A percentile compares a stretch with the other conserved stretches of the same genome.
These are phyloP conservation scores for Melocanna baccifera DNA, from an alignment of 176 grass and related monocot species.

Conservation along the genomic window DNA sequence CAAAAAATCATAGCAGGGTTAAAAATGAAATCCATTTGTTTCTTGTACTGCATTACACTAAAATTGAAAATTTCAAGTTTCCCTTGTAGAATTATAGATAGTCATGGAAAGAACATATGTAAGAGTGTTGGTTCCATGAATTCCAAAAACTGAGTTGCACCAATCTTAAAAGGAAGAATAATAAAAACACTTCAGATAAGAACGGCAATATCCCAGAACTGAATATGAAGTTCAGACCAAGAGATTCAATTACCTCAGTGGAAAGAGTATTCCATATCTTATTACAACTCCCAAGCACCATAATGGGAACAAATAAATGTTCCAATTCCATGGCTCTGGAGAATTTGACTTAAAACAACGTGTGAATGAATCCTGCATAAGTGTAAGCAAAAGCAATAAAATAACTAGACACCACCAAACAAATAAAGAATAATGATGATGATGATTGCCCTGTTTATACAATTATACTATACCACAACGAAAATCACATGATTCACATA, in stretches of 20 bases:
- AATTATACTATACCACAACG: neutral
- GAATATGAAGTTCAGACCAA: neutral
- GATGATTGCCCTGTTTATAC: neutral
- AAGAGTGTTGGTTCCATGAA: no score
- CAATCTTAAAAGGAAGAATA: neutral
- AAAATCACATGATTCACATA: neutral
- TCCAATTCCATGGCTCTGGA: constrained; percentile 98
- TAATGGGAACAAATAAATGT: constrained; percentile 96
- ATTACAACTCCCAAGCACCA: constrained; percentile 91
- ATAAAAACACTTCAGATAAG: neutral
- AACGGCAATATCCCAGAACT: neutral
- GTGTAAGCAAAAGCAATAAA: constrained; percentile 15
- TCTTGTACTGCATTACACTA: neutral
- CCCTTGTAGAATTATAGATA: neutral
- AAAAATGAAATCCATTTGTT: neutral
- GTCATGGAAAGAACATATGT: neutral
- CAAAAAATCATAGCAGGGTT: neutral
- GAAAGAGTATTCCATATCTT: constrained; percentile 91
- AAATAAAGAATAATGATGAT: neutral
- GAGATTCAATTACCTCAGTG: constrained; percentile 52
- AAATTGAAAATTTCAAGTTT: neutral
- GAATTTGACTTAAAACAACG: constrained; percentile 99
- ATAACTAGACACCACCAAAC: neutral
- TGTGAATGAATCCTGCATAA: constrained; percentile 88
- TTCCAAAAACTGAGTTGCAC: neutral